Evolutionary conservation across 176 grass and related monocot genomes (phyloP).

Genomic region (Triticum aestivum): DNA sequence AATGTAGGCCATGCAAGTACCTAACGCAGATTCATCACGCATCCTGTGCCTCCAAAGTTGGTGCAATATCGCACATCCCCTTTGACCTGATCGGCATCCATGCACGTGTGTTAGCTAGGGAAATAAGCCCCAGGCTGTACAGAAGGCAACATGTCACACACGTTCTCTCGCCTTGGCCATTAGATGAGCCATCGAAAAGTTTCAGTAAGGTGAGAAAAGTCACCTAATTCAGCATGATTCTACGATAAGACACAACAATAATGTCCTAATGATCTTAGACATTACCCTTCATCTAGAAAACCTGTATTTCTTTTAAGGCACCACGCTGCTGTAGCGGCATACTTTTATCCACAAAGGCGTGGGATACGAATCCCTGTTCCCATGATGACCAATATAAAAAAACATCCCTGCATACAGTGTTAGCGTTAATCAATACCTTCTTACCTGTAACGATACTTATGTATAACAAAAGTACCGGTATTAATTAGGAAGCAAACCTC

Average conservation of each 20-base stretch:
- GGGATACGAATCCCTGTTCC: constrained; percentile 25
- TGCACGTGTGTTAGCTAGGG: constrained; percentile 26
- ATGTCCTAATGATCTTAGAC: not conserved
- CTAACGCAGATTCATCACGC: constrained; percentile 38
- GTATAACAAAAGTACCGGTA: constrained; percentile 35
- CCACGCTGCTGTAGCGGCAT: constrained; percentile 14
- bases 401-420: not conserved
- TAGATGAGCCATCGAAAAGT: not conserved
- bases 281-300: constrained; percentile 1
- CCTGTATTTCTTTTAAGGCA: not conserved
- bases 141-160: constrained; percentile 17
- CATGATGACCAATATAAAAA: constrained; percentile 24
- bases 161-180: not conserved
- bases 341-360: constrained; percentile 18
- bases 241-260: not conserved
- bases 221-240: constrained; percentile 13
- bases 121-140: not conserved
- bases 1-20: constrained; percentile 26
- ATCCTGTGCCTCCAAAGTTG: constrained; percentile 19
- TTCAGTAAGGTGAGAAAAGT: not conserved
- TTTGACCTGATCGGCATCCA: constrained; percentile 22
- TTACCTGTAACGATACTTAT: constrained; percentile 29
- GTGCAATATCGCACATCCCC: constrained; percentile 31
- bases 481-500: constrained; percentile 39
- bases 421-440: not conserved